phyloP scores from a whole-genome alignment of 768 basidiomycete genomes.

The Russula earlei region DNA sequence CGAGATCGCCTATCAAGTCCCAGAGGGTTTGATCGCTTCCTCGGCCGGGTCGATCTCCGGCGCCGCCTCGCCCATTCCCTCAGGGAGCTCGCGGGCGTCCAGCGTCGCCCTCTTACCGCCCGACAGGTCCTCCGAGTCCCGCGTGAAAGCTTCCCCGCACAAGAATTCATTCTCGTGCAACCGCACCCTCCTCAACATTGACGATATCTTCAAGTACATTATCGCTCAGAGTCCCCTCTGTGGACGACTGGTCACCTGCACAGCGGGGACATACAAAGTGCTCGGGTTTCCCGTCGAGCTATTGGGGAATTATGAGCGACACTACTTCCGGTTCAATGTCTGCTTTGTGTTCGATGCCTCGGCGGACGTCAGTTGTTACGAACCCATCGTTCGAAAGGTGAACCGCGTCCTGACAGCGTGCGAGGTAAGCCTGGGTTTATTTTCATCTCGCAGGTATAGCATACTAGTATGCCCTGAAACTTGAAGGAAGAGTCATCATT shows the following conservation, averaged over 20 bases:
- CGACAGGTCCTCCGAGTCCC: slow-evolving; percentile 35
- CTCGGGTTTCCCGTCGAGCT: slow-evolving; percentile 87
- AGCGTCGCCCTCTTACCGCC: slow-evolving; percentile 37
- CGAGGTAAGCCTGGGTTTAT: slow-evolving; percentile 53
- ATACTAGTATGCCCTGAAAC: background rate
- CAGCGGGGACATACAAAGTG: slow-evolving; percentile 73
- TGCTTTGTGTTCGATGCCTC: slow-evolving; percentile 93
- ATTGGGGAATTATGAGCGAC: slow-evolving; percentile 63
- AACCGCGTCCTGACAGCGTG: slow-evolving; percentile 80
- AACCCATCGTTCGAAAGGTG: slow-evolving; percentile 90
- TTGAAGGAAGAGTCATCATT: slow-evolving; percentile 80
- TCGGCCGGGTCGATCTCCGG: slow-evolving; percentile 21
- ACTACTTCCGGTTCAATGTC: slow-evolving; percentile 88
- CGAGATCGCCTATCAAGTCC: slow-evolving; percentile 88
- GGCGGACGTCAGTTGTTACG: slow-evolving; percentile 91
- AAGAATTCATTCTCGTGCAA: slow-evolving; percentile 38
- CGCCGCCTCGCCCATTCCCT: slow-evolving; percentile 29
- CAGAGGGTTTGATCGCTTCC: slow-evolving; percentile 72
- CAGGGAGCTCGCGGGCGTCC: slow-evolving; percentile 40
- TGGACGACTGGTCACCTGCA: slow-evolving; percentile 80
- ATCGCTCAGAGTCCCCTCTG: slow-evolving; percentile 83
- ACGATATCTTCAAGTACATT: slow-evolving; percentile 87
- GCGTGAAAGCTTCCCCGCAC: slow-evolving; percentile 27
- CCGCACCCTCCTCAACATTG: slow-evolving; percentile 72
- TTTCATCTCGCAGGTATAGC: background rate